Evolutionary conservation across 176 grass and related monocot genomes (phyloP).

Genomic region (Alopecurus myosuroides): DNA sequence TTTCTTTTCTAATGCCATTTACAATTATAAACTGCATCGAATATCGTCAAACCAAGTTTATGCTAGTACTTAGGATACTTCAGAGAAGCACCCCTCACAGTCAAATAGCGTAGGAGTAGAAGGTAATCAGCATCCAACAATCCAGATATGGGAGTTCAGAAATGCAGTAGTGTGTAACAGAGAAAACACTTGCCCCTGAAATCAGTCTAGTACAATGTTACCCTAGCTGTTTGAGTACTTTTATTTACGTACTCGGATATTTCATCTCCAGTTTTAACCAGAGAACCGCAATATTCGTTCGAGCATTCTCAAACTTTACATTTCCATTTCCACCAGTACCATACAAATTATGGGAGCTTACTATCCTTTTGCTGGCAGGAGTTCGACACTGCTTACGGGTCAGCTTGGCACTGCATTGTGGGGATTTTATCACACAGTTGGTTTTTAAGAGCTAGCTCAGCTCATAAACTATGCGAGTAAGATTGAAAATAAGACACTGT

Average conservation of each 20-base stretch:
- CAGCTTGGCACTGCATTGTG: slow-evolving; percentile 99
- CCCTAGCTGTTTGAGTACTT: neutral
- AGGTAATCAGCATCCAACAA: neutral
- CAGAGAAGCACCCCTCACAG: neutral
- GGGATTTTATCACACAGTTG: no score
- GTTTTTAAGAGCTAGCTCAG: no score
- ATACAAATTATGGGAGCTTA: slow-evolving; percentile 6
- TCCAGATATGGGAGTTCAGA: neutral
- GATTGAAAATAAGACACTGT: neutral
- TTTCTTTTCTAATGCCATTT: neutral
- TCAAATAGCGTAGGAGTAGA: no score
- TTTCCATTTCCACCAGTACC: slow-evolving; percentile 11
- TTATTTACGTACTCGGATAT: neutral
- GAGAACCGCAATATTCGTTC: neutral
- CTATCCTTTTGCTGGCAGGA: slow-evolving; percentile 60
- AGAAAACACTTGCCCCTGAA: neutral
- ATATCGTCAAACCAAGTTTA: neutral
- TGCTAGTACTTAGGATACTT: neutral
- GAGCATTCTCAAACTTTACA: neutral
- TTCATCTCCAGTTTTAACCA: neutral
- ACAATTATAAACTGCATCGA: neutral
- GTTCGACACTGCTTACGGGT: slow-evolving; percentile 76
- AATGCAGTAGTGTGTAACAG: neutral
- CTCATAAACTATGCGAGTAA: no score
- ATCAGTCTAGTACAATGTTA: neutral